Percentiles rank a stretch among this genome's conserved stretches.
These are phyloP conservation scores for Sugiyamaella floridensis DNA, from an alignment of 805 yeast genomes.

Conservation along the genomic window DNA sequence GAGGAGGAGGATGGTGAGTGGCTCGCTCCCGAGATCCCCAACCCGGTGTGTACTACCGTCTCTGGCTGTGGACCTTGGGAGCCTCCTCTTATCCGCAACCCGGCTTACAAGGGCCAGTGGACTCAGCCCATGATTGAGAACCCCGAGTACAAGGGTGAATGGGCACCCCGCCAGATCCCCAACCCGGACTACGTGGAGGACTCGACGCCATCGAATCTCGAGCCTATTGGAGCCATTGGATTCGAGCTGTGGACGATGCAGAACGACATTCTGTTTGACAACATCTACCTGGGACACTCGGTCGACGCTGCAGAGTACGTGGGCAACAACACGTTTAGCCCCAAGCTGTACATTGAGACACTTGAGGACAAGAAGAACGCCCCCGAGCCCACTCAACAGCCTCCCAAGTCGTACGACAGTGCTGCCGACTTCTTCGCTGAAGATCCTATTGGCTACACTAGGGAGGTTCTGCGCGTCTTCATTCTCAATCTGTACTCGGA, in stretches of 20 bases:
- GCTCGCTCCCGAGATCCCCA: constrained; percentile 61
- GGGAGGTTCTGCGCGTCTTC: constrained; percentile 26
- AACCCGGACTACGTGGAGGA: constrained; percentile 69
- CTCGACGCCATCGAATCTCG: constrained; percentile 49
- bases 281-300: constrained; percentile 79
- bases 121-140: constrained; percentile 56
- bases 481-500: constrained; percentile 24
- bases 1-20: constrained; percentile 87
- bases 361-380: constrained; percentile 22
- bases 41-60: constrained; percentile 58
- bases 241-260: constrained; percentile 90
- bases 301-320: constrained; percentile 75
- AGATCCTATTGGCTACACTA: constrained; percentile 30
- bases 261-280: constrained; percentile 65
- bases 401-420: constrained; percentile 15
- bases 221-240: constrained; percentile 72
- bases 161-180: constrained; percentile 59
- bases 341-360: constrained; percentile 31
- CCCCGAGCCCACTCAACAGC: constrained; percentile 20
- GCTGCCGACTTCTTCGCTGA: constrained; percentile 26
- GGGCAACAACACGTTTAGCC: constrained; percentile 67
- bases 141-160: constrained; percentile 73
- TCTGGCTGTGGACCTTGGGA: constrained; percentile 76
- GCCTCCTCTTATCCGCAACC: constrained; percentile 60
- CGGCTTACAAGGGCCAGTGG: constrained; percentile 76